These are phyloP conservation scores for Haplographium delicatum DNA, from an alignment of 495 filamentous ascomycete genomes.

Conservation along the genomic window DNA sequence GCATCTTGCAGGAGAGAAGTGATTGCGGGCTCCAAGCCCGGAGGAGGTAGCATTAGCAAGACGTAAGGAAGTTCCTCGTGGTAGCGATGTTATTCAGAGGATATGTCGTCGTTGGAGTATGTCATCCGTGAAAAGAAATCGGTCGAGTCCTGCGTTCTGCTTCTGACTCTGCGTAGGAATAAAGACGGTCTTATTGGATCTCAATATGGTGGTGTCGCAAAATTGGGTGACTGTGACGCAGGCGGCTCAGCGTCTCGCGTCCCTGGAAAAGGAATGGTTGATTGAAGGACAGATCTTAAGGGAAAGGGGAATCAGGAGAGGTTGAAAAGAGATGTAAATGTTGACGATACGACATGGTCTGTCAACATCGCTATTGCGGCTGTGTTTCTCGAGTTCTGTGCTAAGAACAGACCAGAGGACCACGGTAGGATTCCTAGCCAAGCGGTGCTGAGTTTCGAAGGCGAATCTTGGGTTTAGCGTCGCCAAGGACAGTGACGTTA, in stretches of 20 bases:
- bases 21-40: slow-evolving; percentile 22
- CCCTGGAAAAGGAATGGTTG: background rate
- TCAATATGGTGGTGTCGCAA: too few relatives aligned
- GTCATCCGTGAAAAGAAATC: too few relatives aligned
- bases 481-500: background rate
- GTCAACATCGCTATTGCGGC: too few relatives aligned
- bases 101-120: too few relatives aligned
- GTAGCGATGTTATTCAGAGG: too few relatives aligned
- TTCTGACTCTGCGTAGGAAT: too few relatives aligned
- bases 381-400: too few relatives aligned
- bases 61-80: too few relatives aligned
- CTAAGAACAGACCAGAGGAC: background rate
- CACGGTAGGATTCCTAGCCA: background rate
- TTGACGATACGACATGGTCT: slow-evolving; percentile 1
- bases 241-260: background rate
- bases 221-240: slow-evolving; percentile 3
- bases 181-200: too few relatives aligned
- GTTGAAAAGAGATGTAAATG: background rate
- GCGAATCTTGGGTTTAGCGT: background rate
- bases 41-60: slow-evolving; percentile 22
- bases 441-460: background rate
- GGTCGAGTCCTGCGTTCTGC: too few relatives aligned
- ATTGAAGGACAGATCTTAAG: background rate
- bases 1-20: slow-evolving; percentile 17
- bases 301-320: background rate